Evolutionary conservation across 192 early-diverging fungal genomes (phyloP).

Genomic region (Gonapodya prolifera): DNA sequence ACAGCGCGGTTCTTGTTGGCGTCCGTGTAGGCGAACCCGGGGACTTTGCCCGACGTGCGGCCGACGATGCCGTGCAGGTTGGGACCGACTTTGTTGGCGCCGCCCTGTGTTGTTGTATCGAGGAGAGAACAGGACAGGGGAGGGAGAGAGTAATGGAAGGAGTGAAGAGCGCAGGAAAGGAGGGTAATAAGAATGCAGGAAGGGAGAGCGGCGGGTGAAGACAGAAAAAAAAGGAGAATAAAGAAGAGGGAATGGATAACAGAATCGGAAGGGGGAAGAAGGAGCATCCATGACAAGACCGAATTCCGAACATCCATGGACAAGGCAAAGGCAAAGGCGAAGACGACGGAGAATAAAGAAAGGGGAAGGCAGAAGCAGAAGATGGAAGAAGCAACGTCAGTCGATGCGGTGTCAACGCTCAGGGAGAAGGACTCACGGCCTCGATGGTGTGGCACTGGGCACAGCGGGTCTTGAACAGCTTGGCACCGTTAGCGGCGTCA

Average conservation of each 20-base stretch:
- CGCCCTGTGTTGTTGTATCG: no score
- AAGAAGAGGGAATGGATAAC: no score
- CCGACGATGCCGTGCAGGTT: slow-evolving; percentile 90
- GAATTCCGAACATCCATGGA: no score
- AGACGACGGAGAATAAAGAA: neutral
- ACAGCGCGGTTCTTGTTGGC: slow-evolving; percentile 81
- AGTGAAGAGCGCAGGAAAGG: no score
- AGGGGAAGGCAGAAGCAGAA: neutral
- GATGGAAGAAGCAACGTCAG: slow-evolving; percentile 8
- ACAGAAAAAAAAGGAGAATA: slow-evolving; percentile 6
- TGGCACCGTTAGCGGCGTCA: slow-evolving; percentile 11
- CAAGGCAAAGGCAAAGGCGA: slow-evolving; percentile 1
- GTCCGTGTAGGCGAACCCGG: slow-evolving; percentile 84
- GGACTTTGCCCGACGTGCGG: slow-evolving; percentile 70
- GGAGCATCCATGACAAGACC: slow-evolving; percentile 15
- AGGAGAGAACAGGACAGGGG: no score
- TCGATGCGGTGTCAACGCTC: neutral
- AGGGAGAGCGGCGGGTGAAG: neutral
- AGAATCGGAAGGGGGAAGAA: neutral
- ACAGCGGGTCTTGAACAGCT: slow-evolving; percentile 96
- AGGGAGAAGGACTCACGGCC: slow-evolving; percentile 8
- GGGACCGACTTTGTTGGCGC: slow-evolving; percentile 89
- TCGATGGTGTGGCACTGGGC: slow-evolving; percentile 97
- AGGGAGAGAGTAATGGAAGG: no score
- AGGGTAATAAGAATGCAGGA: no score